Percentiles rank a stretch among this genome's conserved stretches.
These are phyloP conservation scores for Fragaria nilgerrensis DNA, from an alignment of 306 rosid genomes.

Conservation along the genomic window DNA sequence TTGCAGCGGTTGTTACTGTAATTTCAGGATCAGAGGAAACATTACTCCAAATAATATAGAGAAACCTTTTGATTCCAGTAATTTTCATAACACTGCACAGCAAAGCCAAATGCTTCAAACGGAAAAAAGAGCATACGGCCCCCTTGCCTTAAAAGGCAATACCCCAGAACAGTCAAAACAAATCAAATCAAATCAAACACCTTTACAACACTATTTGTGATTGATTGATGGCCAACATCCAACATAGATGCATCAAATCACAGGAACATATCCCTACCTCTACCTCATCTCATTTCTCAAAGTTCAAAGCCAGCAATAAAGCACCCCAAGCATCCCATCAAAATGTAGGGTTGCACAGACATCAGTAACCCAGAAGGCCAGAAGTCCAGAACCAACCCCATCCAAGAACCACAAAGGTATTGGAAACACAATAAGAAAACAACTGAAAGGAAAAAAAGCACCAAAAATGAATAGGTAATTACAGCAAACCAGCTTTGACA, in stretches of 20 bases:
- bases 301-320: slow-evolving; percentile 47
- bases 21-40: no score
- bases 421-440: neutral
- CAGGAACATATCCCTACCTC: slow-evolving; percentile 30
- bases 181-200: slow-evolving; percentile 31
- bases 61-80: neutral
- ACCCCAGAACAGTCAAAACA: slow-evolving; percentile 20
- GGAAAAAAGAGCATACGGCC: slow-evolving; percentile 40
- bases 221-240: slow-evolving; percentile 50
- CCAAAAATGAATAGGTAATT: slow-evolving; percentile 14
- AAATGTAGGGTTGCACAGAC: slow-evolving; percentile 45
- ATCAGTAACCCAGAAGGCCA: slow-evolving; percentile 27
- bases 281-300: slow-evolving; percentile 29
- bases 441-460: neutral
- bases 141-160: slow-evolving; percentile 19
- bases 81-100: neutral
- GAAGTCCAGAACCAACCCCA: slow-evolving; percentile 9
- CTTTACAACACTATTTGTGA: slow-evolving; percentile 35
- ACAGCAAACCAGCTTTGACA: slow-evolving; percentile 33
- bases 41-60: no score
- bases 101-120: slow-evolving; percentile 21
- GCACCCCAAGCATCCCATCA: slow-evolving; percentile 46
- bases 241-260: slow-evolving; percentile 57
- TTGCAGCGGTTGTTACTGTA: no score
- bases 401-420: slow-evolving; percentile 8